Base-by-base conservation (phyloP, 2,329 filamentous ascomycete genomes). In the Stagonosporopsis vannaccii region DNA sequence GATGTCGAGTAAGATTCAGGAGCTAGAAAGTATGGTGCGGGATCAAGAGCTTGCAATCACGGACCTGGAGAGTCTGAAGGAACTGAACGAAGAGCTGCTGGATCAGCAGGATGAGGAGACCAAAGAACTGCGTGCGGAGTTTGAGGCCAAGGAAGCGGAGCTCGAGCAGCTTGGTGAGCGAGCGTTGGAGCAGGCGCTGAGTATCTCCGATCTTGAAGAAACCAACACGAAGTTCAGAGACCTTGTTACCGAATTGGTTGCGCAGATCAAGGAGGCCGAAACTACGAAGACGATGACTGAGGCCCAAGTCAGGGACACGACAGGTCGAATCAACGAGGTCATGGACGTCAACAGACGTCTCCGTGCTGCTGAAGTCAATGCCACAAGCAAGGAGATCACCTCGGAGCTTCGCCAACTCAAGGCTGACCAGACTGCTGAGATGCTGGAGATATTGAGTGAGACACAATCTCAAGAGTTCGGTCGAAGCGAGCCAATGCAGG, bases 321-420 rank as follows among this genome's bases (percentile, higher is more conserved):
- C 89, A 62, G 90, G 86, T 67, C 90, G 92, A 60, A 96, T 94
- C 40, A 87, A 92, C 60, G 92, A 94, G 50, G 96, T 99, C 89
- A 90, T 97, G 86, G 94, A 99, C 70, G 84, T 99, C 41, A 98
- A 98, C 76, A 86, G 94, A 84, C 96, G 96, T 78, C 84, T 99
- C 39, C 94, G 97, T 71, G 85, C 90, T 52, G 96, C 92, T 12
- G 92, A 92, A 11, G 86, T 92, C 36, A 97, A 97, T 80, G 90
- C 94, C 2, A 94, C 97, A 74, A 88, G 91, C 69, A 98, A 97
- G 80, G 92, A 92, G 0, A 96, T 99, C 60, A 93, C 97, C 64
- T 82, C 97, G 26, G 93, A 98, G 74, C 81, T 98, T 54, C 86
- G 90, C 49, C 89, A 90, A 53, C 85, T 98, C 71, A 92, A 96